Evolutionary conservation across 169 alveolate genomes (phyloP), one percentile per base, ranked within the genome.

Genomic region (Eimeria falciformis): DNA sequence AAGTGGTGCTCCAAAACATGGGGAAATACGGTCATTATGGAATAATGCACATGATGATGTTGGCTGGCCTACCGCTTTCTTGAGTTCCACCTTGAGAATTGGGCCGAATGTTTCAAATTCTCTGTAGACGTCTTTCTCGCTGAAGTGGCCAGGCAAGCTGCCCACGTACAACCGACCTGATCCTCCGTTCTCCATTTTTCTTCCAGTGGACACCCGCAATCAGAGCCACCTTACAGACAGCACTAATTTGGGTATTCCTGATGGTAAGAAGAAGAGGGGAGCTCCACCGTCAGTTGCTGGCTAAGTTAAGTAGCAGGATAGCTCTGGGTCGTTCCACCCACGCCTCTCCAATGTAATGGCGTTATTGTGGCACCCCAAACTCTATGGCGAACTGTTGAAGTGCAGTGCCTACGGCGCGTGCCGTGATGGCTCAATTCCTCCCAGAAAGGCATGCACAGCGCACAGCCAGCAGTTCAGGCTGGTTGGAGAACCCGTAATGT

Each of bases 71-170:
- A 92, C 96, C 40, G 97, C 94, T 68, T 93, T 95, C 94, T 96
- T 96, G 45, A 96, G 84, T 29, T 96, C 98, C 33, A 96, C 94
- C 50, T 94, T 92, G 27, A 94, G 47, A 17, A 96, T 85, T 23
- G 88, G 95, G 27, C 98, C 98, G 85, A 93, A 96, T 91, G 93
- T 95, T 23, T 96, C 96, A 84, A 96, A 96, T 68, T 96, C 97
- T 68, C 94, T 94, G 84, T 96, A 96, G 69, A 96, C 95, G 53
- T 96, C 98, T 82, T 94, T 94, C 91, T 95, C 95, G 68, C 95
- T 71, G 69, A 94, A 96, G 68, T 95, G 95, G 62, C 92, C 95
- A 33, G 98, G 98, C 81, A 96, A 73, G 84, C 95, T 96, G 77
- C 98, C 98, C 47, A 96, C 96, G 68, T 96, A 96, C 21, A 96